Percentiles rank a stretch among this genome's conserved stretches.
Conservation (phyloP, 1,139 yeast species). For the Taiozyma sp. region DNA sequence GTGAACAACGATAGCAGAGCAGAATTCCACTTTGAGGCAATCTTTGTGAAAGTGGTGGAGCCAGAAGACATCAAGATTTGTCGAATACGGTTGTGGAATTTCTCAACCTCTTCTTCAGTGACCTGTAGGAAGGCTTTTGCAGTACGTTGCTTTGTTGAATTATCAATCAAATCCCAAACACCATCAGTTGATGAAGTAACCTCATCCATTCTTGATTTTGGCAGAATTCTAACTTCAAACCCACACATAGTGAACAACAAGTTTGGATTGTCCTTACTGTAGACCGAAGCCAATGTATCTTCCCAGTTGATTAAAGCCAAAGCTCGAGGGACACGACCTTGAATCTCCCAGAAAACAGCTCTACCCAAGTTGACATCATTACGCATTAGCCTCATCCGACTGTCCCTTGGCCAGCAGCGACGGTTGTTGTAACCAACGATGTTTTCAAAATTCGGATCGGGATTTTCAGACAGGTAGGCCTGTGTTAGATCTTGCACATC, state of each 20-base stretch:
- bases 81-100: conserved; percentile 77
- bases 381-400: conserved; percentile 85
- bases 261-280: conserved; percentile 86
- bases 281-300: conserved; percentile 78
- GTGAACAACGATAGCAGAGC: conserved; percentile 82
- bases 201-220: conserved; percentile 57
- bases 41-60: conserved; percentile 89
- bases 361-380: conserved; percentile 90
- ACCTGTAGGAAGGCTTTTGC: conserved; percentile 89
- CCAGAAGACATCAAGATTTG: conserved; percentile 96
- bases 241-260: conserved; percentile 89
- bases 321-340: conserved; percentile 72
- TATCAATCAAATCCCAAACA: conserved; percentile 83
- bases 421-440: conserved; percentile 86
- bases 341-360: conserved; percentile 89
- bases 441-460: conserved; percentile 87
- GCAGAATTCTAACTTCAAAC: conserved; percentile 85
- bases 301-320: conserved; percentile 76
- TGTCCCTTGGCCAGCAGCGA: conserved; percentile 92
- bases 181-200: conserved; percentile 60
- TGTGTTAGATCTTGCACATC: conserved; percentile 75
- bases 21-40: conserved; percentile 96
- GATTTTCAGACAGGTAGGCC: conserved; percentile 75
- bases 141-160: conserved; percentile 72
- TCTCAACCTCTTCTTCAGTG: conserved; percentile 69